phyloP scores from a whole-genome alignment of 257 asterid species.

The Marsdenia floribunda region DNA sequence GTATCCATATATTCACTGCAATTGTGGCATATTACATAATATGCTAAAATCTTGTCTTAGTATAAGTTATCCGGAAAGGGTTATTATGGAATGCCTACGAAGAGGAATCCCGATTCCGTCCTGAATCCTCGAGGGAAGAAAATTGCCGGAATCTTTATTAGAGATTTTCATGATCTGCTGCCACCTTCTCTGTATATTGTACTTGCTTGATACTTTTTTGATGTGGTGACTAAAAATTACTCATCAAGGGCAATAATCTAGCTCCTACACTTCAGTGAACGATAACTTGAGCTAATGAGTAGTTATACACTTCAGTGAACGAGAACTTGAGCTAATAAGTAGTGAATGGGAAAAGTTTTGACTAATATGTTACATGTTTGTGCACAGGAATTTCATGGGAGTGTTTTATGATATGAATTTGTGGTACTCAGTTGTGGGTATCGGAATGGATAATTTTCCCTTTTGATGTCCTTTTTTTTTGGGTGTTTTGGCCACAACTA shows the following conservation, averaged over 20 bases:
- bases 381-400: background rate
- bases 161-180: background rate
- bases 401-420: background rate
- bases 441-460: background rate
- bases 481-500: background rate
- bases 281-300: background rate
- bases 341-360: background rate
- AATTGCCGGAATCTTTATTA: no score
- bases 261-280: background rate
- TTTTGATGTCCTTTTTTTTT: background rate
- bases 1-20: constrained; percentile 22
- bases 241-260: background rate
- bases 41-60: background rate
- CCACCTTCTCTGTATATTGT: background rate
- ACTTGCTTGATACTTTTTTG: no score
- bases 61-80: no score
- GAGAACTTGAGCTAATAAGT: background rate
- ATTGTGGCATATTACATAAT: background rate
- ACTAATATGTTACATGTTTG: no score
- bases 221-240: background rate
- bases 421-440: background rate
- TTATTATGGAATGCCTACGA: no score
- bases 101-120: no score
- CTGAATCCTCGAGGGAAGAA: no score
- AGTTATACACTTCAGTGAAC: background rate